A percentile compares a stretch with the other conserved stretches of the same genome.
Conservation (phyloP, 2,329 filamentous ascomycete species). For the Cladosporium sp. region DNA sequence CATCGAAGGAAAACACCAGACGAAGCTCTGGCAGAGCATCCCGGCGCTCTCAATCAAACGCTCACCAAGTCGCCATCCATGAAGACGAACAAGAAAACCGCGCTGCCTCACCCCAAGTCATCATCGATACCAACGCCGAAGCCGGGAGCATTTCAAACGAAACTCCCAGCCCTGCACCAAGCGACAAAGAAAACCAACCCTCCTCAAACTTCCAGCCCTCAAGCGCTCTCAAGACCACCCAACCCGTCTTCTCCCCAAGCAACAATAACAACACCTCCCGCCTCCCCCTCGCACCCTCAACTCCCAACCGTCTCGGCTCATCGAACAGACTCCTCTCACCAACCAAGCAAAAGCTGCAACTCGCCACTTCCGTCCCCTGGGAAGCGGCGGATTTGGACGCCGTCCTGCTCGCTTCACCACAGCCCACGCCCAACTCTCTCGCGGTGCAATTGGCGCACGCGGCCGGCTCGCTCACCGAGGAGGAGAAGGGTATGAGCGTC, state of each 20-base stretch:
- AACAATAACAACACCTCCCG: conserved; percentile 34
- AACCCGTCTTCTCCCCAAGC: conserved; percentile 23
- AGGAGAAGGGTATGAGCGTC: conserved; percentile 86
- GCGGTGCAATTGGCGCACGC: conserved; percentile 37
- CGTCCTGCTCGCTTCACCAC: conserved; percentile 53
- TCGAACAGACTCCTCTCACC: conserved; percentile 25
- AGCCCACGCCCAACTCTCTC: conserved; percentile 23
- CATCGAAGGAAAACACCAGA: conserved; percentile 21
- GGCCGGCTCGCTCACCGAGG: conserved; percentile 62
- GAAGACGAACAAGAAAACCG: conserved; percentile 1
- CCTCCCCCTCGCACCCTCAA: conserved; percentile 40
- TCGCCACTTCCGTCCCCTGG: conserved; percentile 61
- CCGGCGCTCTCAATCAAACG: conserved; percentile 20
- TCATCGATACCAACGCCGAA: background rate
- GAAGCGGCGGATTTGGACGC: conserved; percentile 70
- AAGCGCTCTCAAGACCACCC: conserved; percentile 29
- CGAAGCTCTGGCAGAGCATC: conserved; percentile 10
- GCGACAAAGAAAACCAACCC: conserved; percentile 37
- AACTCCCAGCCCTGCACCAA: conserved; percentile 25
- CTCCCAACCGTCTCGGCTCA: conserved; percentile 30
- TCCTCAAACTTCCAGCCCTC: conserved; percentile 28
- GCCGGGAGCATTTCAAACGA: conserved; percentile 40
- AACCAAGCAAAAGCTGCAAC: conserved; percentile 47
- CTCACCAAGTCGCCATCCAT: conserved; percentile 8
- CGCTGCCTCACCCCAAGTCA: conserved; percentile 4